Conservation (phyloP, 2,329 filamentous ascomycete species). For the Coniella lustricola region DNA sequence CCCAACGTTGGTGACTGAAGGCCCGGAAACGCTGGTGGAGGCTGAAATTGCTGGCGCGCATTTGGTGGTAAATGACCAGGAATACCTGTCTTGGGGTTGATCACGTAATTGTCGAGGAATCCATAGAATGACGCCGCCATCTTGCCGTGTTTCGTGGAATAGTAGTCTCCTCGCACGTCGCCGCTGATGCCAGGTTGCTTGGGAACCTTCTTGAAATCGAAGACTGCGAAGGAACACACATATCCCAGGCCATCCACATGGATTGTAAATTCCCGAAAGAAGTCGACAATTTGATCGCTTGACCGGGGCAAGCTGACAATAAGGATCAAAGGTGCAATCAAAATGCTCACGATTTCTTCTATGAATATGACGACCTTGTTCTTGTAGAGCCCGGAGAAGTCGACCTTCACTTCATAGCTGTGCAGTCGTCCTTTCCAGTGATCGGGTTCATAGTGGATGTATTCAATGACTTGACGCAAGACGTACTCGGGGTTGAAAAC, state of each 20-base stretch:
- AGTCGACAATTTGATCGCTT: constrained; percentile 90
- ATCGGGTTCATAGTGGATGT: constrained; percentile 83
- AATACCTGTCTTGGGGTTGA: constrained; percentile 62
- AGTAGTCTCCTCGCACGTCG: constrained; percentile 87
- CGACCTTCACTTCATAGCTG: constrained; percentile 83
- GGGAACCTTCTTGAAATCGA: constrained; percentile 85
- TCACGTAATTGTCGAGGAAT: constrained; percentile 86
- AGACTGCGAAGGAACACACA: constrained; percentile 94
- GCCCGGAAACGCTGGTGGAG: constrained; percentile 67
- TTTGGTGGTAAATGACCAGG: constrained; percentile 53
- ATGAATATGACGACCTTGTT: constrained; percentile 86
- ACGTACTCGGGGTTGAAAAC: constrained; percentile 92
- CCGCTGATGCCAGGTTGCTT: constrained; percentile 35
- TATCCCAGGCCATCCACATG: constrained; percentile 95
- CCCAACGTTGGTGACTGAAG: constrained; percentile 56
- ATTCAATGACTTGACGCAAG: constrained; percentile 80
- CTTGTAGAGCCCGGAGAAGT: constrained; percentile 88
- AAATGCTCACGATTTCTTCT: constrained; percentile 86
- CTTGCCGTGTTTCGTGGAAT: constrained; percentile 90
- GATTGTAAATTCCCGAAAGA: constrained; percentile 95
- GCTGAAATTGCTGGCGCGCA: constrained; percentile 57
- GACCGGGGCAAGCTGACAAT: constrained; percentile 80
- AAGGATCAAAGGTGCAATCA: constrained; percentile 84
- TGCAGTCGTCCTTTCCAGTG: constrained; percentile 89
- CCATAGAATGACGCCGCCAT: constrained; percentile 97